phyloP scores from a whole-genome alignment of 148 eudicot genomes.

The Rhododendron ovatum region DNA sequence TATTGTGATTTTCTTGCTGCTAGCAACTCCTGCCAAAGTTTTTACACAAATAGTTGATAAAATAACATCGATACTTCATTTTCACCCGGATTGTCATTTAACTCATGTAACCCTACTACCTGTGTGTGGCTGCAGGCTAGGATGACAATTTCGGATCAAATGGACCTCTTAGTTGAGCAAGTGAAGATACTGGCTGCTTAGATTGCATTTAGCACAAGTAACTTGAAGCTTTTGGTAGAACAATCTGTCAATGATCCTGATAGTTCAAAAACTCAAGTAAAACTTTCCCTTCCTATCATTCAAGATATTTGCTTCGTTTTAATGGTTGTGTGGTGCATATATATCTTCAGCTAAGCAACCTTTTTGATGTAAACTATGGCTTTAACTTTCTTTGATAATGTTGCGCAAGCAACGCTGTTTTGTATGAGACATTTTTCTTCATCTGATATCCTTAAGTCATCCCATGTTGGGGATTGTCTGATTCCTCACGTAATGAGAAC shows the following conservation, averaged over 20 bases:
- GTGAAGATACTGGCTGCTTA: slow-evolving; percentile 99
- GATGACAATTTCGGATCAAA: slow-evolving; percentile 71
- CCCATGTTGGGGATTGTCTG: no score
- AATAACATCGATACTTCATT: no score
- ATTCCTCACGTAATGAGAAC: no score
- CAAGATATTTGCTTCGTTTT: not conserved
- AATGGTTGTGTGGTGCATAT: not conserved
- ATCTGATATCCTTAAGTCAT: no score
- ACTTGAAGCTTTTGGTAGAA: slow-evolving; percentile 85
- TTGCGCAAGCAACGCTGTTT: not conserved
- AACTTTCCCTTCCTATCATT: not conserved
- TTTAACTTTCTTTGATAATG: not conserved
- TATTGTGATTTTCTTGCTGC: not conserved
- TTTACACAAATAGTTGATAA: no score
- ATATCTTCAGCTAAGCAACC: not conserved
- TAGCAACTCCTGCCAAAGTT: not conserved
- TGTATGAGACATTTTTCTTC: no score
- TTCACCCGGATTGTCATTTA: not conserved
- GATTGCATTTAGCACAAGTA: slow-evolving; percentile 92
- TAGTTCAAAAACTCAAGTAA: slow-evolving; percentile 70
- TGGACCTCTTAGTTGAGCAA: slow-evolving; percentile 95
- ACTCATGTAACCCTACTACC: slow-evolving; percentile 1
- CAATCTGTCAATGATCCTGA: slow-evolving; percentile 85
- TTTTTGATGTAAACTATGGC: not conserved
- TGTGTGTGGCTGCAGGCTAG: slow-evolving; percentile 47